Percentiles rank a stretch among this genome's conserved stretches.
Evolutionary conservation across 768 basidiomycete species (phyloP).

Genomic region (Suillus lakei): DNA sequence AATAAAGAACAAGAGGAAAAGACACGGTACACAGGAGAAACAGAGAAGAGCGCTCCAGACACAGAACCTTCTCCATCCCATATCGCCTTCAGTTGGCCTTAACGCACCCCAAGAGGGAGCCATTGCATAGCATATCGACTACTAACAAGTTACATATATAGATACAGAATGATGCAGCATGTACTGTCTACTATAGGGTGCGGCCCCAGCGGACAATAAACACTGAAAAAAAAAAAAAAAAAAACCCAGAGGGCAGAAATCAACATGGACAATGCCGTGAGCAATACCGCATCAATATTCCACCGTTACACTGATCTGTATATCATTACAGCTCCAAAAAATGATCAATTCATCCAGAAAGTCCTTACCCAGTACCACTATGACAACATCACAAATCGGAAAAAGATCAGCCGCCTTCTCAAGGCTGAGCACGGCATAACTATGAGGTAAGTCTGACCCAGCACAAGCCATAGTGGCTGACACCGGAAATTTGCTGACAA

Average conservation of each 20-base stretch:
- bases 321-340: slow-evolving; percentile 17
- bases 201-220: too few relatives aligned
- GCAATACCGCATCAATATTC: background rate
- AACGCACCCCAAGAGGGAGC: too few relatives aligned
- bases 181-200: too few relatives aligned
- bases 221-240: too few relatives aligned
- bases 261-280: background rate
- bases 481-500: slow-evolving; percentile 17
- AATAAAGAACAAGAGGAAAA: too few relatives aligned
- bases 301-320: background rate
- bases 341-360: slow-evolving; percentile 21
- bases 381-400: slow-evolving; percentile 24
- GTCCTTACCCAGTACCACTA: slow-evolving; percentile 26
- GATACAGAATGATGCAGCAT: too few relatives aligned
- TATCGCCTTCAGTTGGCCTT: too few relatives aligned
- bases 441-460: slow-evolving; percentile 27
- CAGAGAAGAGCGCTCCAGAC: too few relatives aligned
- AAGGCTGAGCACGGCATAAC: slow-evolving; percentile 29
- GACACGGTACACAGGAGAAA: too few relatives aligned
- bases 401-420: slow-evolving; percentile 26
- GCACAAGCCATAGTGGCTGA: slow-evolving; percentile 21
- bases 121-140: too few relatives aligned
- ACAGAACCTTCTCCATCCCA: too few relatives aligned
- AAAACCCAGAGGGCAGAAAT: background rate
- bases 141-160: too few relatives aligned